Percentiles rank a stretch among this genome's conserved stretches.
These are phyloP conservation scores for Ceriops decandra DNA, from an alignment of 345 rosid genomes.

Conservation along the genomic window DNA sequence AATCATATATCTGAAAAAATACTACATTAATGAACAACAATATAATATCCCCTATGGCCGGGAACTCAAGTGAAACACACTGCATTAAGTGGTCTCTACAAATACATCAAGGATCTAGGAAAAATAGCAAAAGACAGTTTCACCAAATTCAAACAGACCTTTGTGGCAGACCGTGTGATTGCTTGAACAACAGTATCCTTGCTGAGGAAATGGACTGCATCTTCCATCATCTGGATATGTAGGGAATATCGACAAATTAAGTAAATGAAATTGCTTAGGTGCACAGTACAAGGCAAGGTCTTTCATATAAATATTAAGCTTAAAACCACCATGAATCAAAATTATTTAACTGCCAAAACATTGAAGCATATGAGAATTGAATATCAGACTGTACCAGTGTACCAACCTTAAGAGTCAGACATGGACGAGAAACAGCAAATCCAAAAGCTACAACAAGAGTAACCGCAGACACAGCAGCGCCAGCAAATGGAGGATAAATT, in stretches of 20 bases:
- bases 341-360: not conserved
- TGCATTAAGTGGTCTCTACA: too few relatives aligned
- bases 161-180: constrained; percentile 92
- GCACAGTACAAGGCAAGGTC: not conserved
- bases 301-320: not conserved
- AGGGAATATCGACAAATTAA: constrained; percentile 27
- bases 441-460: constrained; percentile 98
- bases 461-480: constrained; percentile 97
- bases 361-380: constrained; percentile 11
- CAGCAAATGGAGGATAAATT: constrained; percentile 98
- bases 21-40: too few relatives aligned
- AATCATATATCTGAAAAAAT: too few relatives aligned
- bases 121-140: not conserved
- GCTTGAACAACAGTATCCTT: constrained; percentile 98
- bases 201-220: constrained; percentile 92
- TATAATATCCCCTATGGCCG: too few relatives aligned
- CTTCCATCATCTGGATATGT: constrained; percentile 89
- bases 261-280: not conserved
- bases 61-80: too few relatives aligned
- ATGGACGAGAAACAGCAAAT: constrained; percentile 98
- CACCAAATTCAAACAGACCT: constrained; percentile 48
- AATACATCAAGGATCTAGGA: not conserved
- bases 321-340: constrained; percentile 7
- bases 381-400: constrained; percentile 13
- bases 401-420: constrained; percentile 89